Evolutionary conservation across 1,284 basidiomycete species (phyloP).

Genomic region (Singerocomus rubriflavus): DNA sequence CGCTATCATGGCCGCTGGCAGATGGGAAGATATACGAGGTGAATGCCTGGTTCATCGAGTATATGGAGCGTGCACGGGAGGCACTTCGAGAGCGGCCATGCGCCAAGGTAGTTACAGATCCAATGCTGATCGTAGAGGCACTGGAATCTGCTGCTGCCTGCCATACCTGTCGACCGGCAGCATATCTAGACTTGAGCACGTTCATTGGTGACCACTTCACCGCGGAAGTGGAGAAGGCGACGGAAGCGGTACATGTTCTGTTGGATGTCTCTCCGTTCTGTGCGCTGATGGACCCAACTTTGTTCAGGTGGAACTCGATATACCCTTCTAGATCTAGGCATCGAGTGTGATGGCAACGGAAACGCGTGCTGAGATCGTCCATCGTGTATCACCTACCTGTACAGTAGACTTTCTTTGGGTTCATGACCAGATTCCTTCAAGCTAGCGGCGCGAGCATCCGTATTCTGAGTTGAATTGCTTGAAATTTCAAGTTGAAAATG

Average conservation of each 20-base stretch:
- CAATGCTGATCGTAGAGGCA: conserved; percentile 30
- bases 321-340: conserved; percentile 22
- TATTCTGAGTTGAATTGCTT: not conserved
- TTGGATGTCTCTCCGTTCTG: not conserved
- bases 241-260: conserved; percentile 26
- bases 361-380: not conserved
- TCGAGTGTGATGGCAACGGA: conserved; percentile 4
- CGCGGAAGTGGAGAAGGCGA: conserved; percentile 29
- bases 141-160: conserved; percentile 26
- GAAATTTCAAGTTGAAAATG: not conserved
- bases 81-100: conserved; percentile 32
- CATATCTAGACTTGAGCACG: conserved; percentile 30
- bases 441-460: not conserved
- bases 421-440: not conserved
- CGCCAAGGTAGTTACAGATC: conserved; percentile 31
- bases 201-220: conserved; percentile 32
- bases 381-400: conserved; percentile 11
- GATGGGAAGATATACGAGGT: conserved; percentile 36
- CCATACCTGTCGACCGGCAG: conserved; percentile 30
- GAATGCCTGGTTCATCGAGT: conserved; percentile 34
- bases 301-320: conserved; percentile 33
- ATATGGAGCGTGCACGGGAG: conserved; percentile 32
- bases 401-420: conserved; percentile 1
- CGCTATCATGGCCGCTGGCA: conserved; percentile 32
- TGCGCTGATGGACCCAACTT: conserved; percentile 8